These are phyloP conservation scores for Odontarrhena argentea DNA, from an alignment of 345 rosid species.

Conservation along the genomic window DNA sequence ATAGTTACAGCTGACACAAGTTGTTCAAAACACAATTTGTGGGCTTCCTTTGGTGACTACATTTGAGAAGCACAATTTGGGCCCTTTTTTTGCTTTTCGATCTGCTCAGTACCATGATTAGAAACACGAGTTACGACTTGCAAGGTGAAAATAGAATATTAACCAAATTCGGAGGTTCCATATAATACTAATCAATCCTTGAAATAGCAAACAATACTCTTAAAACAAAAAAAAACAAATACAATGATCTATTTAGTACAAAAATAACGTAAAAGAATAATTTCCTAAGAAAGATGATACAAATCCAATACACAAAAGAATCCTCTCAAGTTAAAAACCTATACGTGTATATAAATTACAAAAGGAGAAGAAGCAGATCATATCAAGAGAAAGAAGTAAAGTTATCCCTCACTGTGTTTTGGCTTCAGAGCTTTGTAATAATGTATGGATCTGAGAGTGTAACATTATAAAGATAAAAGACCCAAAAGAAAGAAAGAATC, in stretches of 20 bases:
- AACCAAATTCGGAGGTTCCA: background rate
- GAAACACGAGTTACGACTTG: background rate
- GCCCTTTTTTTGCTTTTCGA: background rate
- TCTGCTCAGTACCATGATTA: background rate
- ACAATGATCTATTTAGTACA: constrained; percentile 28
- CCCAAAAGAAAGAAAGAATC: constrained; percentile 20
- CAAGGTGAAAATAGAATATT: background rate
- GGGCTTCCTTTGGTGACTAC: constrained; percentile 2
- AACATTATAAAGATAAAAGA: background rate
- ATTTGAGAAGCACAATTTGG: background rate
- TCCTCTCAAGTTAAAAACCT: constrained; percentile 37
- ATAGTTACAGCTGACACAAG: constrained; percentile 3
- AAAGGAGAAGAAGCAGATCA: constrained; percentile 28
- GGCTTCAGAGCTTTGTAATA: constrained; percentile 25
- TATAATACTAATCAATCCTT: no score
- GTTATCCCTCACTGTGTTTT: constrained; percentile 19
- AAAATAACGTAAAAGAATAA: background rate
- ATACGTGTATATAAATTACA: constrained; percentile 33
- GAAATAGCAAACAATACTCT: background rate
- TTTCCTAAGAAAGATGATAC: constrained; percentile 32
- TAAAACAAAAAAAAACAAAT: constrained; percentile 9
- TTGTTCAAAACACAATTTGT: background rate
- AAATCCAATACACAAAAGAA: constrained; percentile 32
- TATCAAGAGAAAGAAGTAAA: constrained; percentile 17
- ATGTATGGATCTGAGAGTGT: constrained; percentile 21